These are phyloP conservation scores for Penicillium concentricum DNA, from an alignment of 2,329 filamentous ascomycete genomes.

Conservation along the genomic window DNA sequence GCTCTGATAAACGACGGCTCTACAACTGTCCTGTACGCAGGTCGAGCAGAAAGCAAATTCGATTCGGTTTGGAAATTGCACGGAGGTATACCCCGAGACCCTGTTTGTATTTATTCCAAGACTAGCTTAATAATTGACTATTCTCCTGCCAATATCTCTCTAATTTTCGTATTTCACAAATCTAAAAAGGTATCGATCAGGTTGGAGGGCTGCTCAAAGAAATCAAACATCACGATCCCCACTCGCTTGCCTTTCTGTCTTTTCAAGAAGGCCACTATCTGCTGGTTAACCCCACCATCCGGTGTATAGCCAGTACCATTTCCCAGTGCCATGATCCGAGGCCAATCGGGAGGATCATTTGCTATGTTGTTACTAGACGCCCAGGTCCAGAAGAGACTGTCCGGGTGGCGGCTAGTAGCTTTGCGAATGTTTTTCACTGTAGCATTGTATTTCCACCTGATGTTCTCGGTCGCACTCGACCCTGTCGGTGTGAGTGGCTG, in stretches of 20 bases:
- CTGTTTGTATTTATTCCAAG: background rate
- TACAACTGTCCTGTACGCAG: too few species aligned
- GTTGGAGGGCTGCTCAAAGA: constrained; percentile 46
- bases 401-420: constrained; percentile 35
- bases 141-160: background rate
- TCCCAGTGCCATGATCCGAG: constrained; percentile 49
- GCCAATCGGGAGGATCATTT: constrained; percentile 43
- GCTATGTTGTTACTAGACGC: constrained; percentile 46
- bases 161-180: constrained; percentile 1
- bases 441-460: constrained; percentile 48
- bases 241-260: constrained; percentile 44
- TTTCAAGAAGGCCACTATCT: constrained; percentile 39
- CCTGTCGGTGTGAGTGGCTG: constrained; percentile 34
- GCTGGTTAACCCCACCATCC: constrained; percentile 48
- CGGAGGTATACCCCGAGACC: too few species aligned
- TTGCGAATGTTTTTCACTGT: constrained; percentile 40
- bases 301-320: constrained; percentile 40
- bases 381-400: constrained; percentile 51
- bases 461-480: constrained; percentile 38
- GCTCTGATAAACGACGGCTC: too few species aligned
- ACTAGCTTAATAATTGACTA: background rate
- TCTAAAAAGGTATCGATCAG: constrained; percentile 43
- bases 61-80: too few species aligned
- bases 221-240: constrained; percentile 56
- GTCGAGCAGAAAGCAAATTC: too few species aligned